A percentile compares a stretch with the other conserved stretches of the same genome.
Evolutionary conservation across 352 stramenopile species (phyloP).

Genomic region (Phytophthora chlamydospora): DNA sequence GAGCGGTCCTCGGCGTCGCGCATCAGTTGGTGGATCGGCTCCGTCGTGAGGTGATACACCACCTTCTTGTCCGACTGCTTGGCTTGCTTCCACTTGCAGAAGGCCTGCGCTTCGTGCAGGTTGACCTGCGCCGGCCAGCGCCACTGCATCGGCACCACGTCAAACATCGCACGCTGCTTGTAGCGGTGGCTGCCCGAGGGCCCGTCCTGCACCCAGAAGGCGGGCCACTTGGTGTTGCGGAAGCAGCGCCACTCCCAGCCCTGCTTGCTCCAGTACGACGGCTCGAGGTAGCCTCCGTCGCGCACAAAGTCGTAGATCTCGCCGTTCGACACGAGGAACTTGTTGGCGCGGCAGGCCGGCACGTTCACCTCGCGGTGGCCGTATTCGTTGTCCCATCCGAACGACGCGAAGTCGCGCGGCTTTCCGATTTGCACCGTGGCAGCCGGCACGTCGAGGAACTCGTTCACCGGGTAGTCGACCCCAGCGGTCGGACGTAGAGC

Average conservation of each 20-base stretch:
- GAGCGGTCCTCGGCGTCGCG: constrained; percentile 68
- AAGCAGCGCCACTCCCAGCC: constrained; percentile 96
- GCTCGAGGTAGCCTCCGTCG: constrained; percentile 92
- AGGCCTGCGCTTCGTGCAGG: constrained; percentile 95
- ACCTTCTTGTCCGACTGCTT: constrained; percentile 64
- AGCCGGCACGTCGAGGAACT: constrained; percentile 82
- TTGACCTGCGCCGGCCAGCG: constrained; percentile 97
- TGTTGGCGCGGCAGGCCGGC: constrained; percentile 85
- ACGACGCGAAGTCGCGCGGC: constrained; percentile 91
- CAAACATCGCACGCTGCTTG: constrained; percentile 93
- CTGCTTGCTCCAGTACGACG: constrained; percentile 90
- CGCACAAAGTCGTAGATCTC: constrained; percentile 97
- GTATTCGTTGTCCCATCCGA: constrained; percentile 99
- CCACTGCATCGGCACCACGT: constrained; percentile 93
- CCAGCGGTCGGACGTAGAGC: constrained; percentile 68
- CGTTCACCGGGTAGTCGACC: constrained; percentile 90
- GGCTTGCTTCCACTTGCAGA: constrained; percentile 87
- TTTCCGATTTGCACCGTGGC: constrained; percentile 89
- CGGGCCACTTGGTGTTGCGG: constrained; percentile 96
- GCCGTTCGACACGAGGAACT: constrained; percentile 96
- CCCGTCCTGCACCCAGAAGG: constrained; percentile 94
- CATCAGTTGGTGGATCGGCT: constrained; percentile 94
- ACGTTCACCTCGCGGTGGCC: constrained; percentile 89
- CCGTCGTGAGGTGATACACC: constrained; percentile 91
- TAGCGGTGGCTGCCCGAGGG: constrained; percentile 95